phyloP scores from a whole-genome alignment of 83 land plant genomes.

The Thuja plicata region DNA sequence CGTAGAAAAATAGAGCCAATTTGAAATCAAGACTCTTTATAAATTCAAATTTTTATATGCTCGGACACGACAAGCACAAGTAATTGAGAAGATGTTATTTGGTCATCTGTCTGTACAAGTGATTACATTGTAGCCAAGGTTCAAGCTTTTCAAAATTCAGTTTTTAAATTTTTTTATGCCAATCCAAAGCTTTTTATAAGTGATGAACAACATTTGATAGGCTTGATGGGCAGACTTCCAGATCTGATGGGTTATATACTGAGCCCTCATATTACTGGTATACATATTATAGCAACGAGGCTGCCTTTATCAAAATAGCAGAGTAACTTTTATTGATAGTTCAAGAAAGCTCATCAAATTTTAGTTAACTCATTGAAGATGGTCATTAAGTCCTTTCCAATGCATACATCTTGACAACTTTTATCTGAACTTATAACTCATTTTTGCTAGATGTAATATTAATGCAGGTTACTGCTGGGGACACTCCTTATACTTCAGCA shows the following conservation, averaged over 20 bases:
- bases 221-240: not conserved
- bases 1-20: not conserved
- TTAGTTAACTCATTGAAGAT: not conserved
- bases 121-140: not conserved
- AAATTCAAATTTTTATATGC: not conserved
- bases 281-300: not conserved
- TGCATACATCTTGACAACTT: not conserved
- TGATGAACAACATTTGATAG: not conserved
- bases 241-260: not conserved
- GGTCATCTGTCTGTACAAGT: not conserved
- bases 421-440: not conserved
- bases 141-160: not conserved
- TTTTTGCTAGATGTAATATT: not conserved
- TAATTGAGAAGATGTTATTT: not conserved
- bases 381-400: not conserved
- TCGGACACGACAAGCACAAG: not conserved
- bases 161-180: not conserved
- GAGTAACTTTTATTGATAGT: not conserved
- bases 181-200: not conserved
- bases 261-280: not conserved
- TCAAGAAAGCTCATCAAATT: not conserved
- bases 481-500: conserved; percentile 84
- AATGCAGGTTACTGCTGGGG: conserved; percentile 65
- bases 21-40: not conserved
- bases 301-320: not conserved